phyloP scores from a whole-genome alignment of 805 yeast genomes.

The Saturnispora saitoi region DNA sequence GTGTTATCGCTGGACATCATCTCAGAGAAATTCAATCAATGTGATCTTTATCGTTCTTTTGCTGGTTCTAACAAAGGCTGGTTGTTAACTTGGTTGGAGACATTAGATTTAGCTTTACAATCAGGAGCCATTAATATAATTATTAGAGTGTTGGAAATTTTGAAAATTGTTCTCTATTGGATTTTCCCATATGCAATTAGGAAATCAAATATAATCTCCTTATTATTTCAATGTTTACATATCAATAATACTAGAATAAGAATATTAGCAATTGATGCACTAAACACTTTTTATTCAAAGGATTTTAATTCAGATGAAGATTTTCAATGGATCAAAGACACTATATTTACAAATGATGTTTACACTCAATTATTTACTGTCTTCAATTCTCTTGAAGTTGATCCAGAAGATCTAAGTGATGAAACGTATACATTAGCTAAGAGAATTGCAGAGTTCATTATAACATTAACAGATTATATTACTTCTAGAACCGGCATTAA shows the following conservation, averaged over 20 bases:
- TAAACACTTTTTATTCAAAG: conserved; percentile 82
- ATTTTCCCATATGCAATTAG: conserved; percentile 68
- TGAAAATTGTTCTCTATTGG: conserved; percentile 91
- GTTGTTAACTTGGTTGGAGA: conserved; percentile 68
- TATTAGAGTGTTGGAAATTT: conserved; percentile 64
- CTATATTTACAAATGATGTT: conserved; percentile 69
- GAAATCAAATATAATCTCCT: conserved; percentile 53
- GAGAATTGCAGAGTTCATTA: conserved; percentile 89
- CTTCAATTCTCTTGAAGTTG: conserved; percentile 50
- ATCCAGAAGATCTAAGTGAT: conserved; percentile 63
- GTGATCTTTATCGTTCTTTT: conserved; percentile 52
- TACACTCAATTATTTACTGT: conserved; percentile 58
- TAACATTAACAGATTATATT: conserved; percentile 73
- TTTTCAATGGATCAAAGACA: conserved; percentile 68
- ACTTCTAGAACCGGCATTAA: conserved; percentile 21
- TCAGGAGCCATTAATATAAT: conserved; percentile 23
- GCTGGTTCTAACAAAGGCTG: conserved; percentile 76
- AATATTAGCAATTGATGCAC: conserved; percentile 80
- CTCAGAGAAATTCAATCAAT: conserved; percentile 54
- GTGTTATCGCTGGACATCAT: conserved; percentile 65
- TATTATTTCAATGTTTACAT: conserved; percentile 51
- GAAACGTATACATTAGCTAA: conserved; percentile 72
- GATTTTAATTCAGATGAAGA: conserved; percentile 58
- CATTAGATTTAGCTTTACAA: conserved; percentile 38
- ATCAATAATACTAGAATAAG: conserved; percentile 56